Base-by-base conservation (phyloP, 768 basidiomycete genomes). In the Tylopilus plumbeoviolaceoides region DNA sequence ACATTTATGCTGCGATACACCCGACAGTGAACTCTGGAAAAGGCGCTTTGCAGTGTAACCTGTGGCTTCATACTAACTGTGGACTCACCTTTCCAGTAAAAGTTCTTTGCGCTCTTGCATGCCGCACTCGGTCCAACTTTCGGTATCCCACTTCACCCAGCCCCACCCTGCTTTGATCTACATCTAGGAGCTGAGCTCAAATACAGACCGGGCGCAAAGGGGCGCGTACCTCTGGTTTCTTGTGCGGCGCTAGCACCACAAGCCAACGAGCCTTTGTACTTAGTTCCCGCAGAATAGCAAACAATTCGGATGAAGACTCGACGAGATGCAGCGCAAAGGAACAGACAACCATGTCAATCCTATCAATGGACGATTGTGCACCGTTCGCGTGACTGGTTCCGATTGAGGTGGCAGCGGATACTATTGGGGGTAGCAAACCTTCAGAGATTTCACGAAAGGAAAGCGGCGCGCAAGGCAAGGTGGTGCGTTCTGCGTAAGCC, bases 321-420 rank as follows among this genome's bases (percentile, higher is more conserved):
- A 88, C 66, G 33, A 90, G 80, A 61, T 90, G 87, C 27, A 90
- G 67, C 9, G 86, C 87, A 60, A 89, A 89, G 4, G 87, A 88
- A 60, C 86, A 86, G 20, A 89, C 64, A 14, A 84, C 78, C 69
- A 89, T 75, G 58, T 90, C 86, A 39, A 82, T 65, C 38, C 54
- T 61, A 21, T 59, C 53, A 18, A 55, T 53, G 23, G 44, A 17
- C 17, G 36, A 28, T 7, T 42, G 44, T 9, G 2, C 40, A 7
- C 45, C 20, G 12, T 18, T 33, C 25, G 43, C n/a, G 14, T 2
- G 30, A 11, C 21, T 33, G 11, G 35, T 33, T 7, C 55, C 48
- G n/a, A 63, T 53, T 12, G 54, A 49, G 8, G 30, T 53, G 50
- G 47, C 52, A 31, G 53, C 50, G 11, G 57, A 61, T 28, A 50